Conservation (phyloP, 2,329 filamentous ascomycete genomes). For the Thelonectria blattea region DNA sequence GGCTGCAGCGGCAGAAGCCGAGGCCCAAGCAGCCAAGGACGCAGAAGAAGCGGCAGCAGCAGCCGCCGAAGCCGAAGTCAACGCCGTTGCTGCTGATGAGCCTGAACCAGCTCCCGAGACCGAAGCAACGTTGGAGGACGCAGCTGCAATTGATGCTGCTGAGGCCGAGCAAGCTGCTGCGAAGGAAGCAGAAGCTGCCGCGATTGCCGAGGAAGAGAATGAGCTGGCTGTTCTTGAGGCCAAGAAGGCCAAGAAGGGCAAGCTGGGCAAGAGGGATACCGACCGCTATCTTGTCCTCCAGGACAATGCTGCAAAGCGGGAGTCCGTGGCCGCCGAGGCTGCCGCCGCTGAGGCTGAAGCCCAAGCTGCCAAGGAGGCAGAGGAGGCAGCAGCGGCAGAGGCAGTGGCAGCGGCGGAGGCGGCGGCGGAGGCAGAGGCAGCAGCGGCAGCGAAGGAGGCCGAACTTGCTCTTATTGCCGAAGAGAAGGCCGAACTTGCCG, state of each 20-base stretch:
- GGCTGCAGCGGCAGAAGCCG: constrained; percentile 40
- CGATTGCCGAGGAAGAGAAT: constrained; percentile 44
- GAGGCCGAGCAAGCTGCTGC: constrained; percentile 30
- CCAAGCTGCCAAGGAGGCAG: constrained; percentile 37
- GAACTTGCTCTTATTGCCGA: constrained; percentile 23
- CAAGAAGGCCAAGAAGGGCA: constrained; percentile 50
- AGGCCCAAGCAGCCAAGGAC: constrained; percentile 41
- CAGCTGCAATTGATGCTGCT: constrained; percentile 2
- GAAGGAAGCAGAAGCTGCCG: constrained; percentile 24
- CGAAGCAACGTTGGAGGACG: constrained; percentile 28
- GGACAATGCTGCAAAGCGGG: constrained; percentile 42
- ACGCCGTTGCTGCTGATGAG: constrained; percentile 23
- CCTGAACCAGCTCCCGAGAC: constrained; percentile 20
- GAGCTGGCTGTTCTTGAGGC: constrained; percentile 49
- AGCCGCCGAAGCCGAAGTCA: constrained; percentile 36
- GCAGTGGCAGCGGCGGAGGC: constrained; percentile 21
- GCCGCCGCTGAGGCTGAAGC: constrained; percentile 21
- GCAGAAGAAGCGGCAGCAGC: constrained; percentile 37
- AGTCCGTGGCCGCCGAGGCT: constrained; percentile 27
- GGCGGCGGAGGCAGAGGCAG: constrained; percentile 30
- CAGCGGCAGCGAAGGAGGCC: constrained; percentile 12
- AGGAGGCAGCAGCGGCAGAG: constrained; percentile 36
- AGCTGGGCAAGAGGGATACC: constrained; percentile 52
- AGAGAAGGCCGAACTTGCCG: constrained; percentile 49
- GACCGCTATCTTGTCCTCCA: constrained; percentile 50